These are phyloP conservation scores for Trametes sp. DNA, from an alignment of 1,284 basidiomycete genomes.

Conservation along the genomic window DNA sequence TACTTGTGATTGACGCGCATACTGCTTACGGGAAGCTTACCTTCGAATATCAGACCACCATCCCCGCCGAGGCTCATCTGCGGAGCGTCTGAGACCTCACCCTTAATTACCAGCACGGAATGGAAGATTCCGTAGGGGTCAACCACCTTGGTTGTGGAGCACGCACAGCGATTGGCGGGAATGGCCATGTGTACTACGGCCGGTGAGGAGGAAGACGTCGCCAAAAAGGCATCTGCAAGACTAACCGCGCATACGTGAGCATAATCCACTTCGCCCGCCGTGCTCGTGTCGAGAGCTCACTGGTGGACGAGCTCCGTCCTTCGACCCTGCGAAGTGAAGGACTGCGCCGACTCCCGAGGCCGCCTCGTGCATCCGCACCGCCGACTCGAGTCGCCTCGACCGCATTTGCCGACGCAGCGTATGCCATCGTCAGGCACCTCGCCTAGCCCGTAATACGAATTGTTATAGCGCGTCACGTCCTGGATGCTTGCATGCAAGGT, in stretches of 20 bases:
- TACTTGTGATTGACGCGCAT: background rate
- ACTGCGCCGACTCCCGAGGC: background rate
- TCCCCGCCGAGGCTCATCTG: background rate
- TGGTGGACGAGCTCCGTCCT: background rate
- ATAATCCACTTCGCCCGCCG: background rate
- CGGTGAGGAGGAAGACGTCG: background rate
- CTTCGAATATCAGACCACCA: background rate
- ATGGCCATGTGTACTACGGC: too few species aligned
- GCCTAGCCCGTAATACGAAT: background rate
- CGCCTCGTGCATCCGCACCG: background rate
- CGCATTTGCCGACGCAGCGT: background rate
- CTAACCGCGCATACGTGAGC: background rate
- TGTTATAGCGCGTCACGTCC: background rate
- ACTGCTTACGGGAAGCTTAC: background rate
- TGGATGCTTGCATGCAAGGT: background rate
- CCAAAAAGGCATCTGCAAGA: background rate
- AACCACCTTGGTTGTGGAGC: background rate
- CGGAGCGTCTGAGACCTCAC: background rate
- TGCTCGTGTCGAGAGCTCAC: slow-evolving; percentile 5
- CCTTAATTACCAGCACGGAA: background rate
- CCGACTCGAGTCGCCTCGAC: background rate
- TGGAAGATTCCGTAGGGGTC: background rate
- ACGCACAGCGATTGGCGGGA: background rate
- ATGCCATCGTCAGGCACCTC: slow-evolving; percentile 5
- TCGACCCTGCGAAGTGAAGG: background rate